Percentiles rank a stretch among this genome's conserved stretches.
Evolutionary conservation across 331 rosid genomes (phyloP).

Genomic region (Pyrus hybrid): DNA sequence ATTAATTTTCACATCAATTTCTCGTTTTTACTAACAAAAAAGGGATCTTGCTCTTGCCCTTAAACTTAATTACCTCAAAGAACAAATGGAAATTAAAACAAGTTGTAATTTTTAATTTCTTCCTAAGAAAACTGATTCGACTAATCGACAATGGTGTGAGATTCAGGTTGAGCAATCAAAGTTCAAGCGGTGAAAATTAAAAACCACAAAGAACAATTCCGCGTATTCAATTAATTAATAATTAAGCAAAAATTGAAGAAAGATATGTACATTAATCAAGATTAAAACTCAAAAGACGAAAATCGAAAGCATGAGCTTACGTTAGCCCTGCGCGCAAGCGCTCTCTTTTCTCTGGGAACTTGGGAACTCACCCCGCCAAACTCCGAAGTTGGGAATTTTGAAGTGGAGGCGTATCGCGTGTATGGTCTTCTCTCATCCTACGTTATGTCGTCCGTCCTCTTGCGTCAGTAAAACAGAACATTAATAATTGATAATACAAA

Average conservation of each 20-base stretch:
- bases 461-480: neutral
- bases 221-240: neutral
- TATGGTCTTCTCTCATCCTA: neutral
- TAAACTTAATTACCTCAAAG: neutral
- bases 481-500: no score
- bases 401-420: neutral
- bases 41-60: neutral
- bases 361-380: slow-evolving; percentile 8
- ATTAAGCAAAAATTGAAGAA: neutral
- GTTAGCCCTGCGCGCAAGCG: neutral
- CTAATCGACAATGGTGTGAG: neutral
- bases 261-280: neutral
- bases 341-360: neutral
- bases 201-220: neutral
- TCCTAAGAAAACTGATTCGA: neutral
- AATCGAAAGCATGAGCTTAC: neutral
- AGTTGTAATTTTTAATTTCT: neutral
- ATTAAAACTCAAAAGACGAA: neutral
- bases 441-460: neutral
- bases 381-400: neutral
- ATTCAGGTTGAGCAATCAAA: neutral
- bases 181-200: neutral
- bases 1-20: neutral
- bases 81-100: neutral
- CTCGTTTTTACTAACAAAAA: neutral